These are phyloP conservation scores for Saksenaea vasiformis DNA, from an alignment of 371 early-diverging fungal species.

Conservation along the genomic window DNA sequence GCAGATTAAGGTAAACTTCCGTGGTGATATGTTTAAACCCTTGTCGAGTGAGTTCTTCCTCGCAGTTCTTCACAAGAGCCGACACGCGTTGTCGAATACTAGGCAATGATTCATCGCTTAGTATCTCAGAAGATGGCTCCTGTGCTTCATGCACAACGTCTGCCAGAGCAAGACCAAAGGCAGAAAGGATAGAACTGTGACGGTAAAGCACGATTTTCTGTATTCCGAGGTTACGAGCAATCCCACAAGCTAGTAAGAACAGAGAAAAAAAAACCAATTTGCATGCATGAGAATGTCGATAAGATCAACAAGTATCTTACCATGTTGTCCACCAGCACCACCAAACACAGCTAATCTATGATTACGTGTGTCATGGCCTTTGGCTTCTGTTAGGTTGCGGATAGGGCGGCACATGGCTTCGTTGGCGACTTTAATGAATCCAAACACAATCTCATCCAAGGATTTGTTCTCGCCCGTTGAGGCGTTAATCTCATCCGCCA, in stretches of 20 bases:
- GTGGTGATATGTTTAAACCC: constrained; percentile 46
- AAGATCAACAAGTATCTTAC: constrained; percentile 12
- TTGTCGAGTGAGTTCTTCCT: constrained; percentile 39
- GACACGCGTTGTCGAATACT: constrained; percentile 54
- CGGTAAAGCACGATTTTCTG: constrained; percentile 80
- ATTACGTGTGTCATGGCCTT: constrained; percentile 85
- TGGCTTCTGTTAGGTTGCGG: constrained; percentile 90
- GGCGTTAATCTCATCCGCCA: constrained; percentile 70
- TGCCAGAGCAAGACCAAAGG: constrained; percentile 90
- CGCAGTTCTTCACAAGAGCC: constrained; percentile 47
- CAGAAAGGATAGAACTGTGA: constrained; percentile 89
- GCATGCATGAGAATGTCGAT: neutral
- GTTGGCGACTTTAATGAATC: constrained; percentile 94
- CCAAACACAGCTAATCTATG: constrained; percentile 95
- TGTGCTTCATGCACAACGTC: constrained; percentile 93
- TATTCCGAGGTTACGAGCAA: constrained; percentile 90
- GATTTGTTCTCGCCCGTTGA: constrained; percentile 44
- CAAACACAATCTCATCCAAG: constrained; percentile 87
- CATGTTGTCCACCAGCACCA: constrained; percentile 92
- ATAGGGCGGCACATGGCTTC: constrained; percentile 97
- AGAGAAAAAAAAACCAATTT: too few relatives aligned
- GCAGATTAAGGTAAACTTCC: constrained; percentile 84
- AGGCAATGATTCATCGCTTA: constrained; percentile 32
- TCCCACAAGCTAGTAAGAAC: constrained; percentile 74
- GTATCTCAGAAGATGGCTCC: constrained; percentile 68